These are phyloP conservation scores for Alternaria ethzedia DNA, from an alignment of 2,329 filamentous ascomycete genomes.

Conservation along the genomic window DNA sequence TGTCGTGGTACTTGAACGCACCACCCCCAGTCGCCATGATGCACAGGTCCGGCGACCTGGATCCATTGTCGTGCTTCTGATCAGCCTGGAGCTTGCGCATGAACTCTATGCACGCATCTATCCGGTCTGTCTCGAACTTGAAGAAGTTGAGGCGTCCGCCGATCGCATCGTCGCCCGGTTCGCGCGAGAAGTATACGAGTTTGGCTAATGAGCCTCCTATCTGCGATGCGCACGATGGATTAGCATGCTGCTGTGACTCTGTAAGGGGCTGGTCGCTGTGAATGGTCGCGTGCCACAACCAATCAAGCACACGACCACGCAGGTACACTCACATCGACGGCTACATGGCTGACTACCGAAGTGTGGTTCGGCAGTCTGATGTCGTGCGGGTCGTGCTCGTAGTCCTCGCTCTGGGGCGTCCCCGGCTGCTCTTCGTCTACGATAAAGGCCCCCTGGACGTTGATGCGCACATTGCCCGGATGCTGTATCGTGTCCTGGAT, in stretches of 20 bases:
- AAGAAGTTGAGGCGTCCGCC: slow-evolving; percentile 94
- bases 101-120: slow-evolving; percentile 92
- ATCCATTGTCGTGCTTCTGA: slow-evolving; percentile 77
- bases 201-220: slow-evolving; percentile 96
- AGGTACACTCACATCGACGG: slow-evolving; percentile 77
- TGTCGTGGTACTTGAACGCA: slow-evolving; percentile 96
- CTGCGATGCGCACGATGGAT: slow-evolving; percentile 54
- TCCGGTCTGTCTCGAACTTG: slow-evolving; percentile 93
- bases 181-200: slow-evolving; percentile 95
- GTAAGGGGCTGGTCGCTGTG: background rate
- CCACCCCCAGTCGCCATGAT: slow-evolving; percentile 97
- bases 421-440: slow-evolving; percentile 72
- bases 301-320: slow-evolving; percentile 19
- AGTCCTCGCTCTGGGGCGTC: slow-evolving; percentile 59
- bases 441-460: slow-evolving; percentile 95
- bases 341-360: slow-evolving; percentile 93
- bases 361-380: slow-evolving; percentile 97
- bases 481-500: slow-evolving; percentile 63
- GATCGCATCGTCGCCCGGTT: slow-evolving; percentile 76
- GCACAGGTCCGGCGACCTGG: slow-evolving; percentile 73
- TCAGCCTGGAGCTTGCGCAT: slow-evolving; percentile 85
- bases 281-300: slow-evolving; percentile 21
- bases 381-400: slow-evolving; percentile 81
- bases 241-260: slow-evolving; percentile 15
- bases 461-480: slow-evolving; percentile 82